Conservation (phyloP, 139 green algal genomes). For the Chlamydomonas sp. region DNA sequence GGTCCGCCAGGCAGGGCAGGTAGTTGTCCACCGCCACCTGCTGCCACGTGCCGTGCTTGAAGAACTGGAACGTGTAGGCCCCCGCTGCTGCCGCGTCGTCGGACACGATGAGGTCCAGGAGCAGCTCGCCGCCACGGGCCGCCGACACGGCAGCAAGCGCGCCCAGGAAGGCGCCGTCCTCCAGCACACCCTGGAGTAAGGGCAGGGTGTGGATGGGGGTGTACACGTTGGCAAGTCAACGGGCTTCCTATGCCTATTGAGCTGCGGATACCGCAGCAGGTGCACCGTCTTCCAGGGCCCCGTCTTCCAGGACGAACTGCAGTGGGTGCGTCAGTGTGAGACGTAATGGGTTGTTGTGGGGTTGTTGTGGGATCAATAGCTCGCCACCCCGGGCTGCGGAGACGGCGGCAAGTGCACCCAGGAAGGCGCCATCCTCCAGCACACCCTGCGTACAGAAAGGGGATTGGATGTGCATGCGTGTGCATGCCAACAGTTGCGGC, state of each 20-base stretch:
- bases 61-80: slow-evolving; percentile 68
- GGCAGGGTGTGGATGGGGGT: not conserved
- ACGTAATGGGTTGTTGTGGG: no score
- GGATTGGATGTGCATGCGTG: no score
- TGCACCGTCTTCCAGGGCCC: no score
- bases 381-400: no score
- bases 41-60: slow-evolving; percentile 76
- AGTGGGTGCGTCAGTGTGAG: no score
- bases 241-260: not conserved
- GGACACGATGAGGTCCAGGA: slow-evolving; percentile 62
- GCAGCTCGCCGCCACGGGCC: slow-evolving; percentile 50
- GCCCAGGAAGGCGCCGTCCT: slow-evolving; percentile 52
- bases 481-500: no score
- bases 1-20: slow-evolving; percentile 33
- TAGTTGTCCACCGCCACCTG: slow-evolving; percentile 44
- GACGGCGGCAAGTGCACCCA: not conserved
- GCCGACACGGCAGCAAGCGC: slow-evolving; percentile 57
- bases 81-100: slow-evolving; percentile 43
- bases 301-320: no score
- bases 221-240: not conserved
- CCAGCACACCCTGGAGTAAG: slow-evolving; percentile 37
- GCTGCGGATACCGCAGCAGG: no score
- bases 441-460: not conserved
- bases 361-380: no score
- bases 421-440: not conserved